Base-by-base conservation (phyloP, 106 monocot species). In the Dendrobium officinale region DNA sequence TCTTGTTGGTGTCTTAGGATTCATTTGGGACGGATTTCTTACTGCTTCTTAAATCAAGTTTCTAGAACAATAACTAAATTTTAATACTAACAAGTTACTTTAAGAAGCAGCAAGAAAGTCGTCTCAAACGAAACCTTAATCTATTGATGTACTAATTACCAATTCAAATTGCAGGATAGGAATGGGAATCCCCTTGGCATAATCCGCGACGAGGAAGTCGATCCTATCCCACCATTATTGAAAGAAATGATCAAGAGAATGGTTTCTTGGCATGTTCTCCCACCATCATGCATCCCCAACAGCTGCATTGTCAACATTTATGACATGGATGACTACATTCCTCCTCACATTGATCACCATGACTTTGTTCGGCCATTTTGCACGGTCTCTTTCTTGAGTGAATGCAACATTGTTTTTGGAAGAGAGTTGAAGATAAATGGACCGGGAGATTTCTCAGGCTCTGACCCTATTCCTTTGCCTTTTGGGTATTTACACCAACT, bases 301-400 rank as follows among this genome's bases (percentile, higher is more conserved):
- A 91, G 91, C 33, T 91, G 91, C 80, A 91, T 91, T 43, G 77
- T 91, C 42, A 91, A 91, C 42, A 82, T 91, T 3, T 91, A 91
- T 55, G 91, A 91, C 6, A 80, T 80, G 66, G 88, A 83, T 47
- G 91, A 91, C 55, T 91, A 88, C 78, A 91, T 91, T 33, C 91
- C 91, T 17, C 91, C 91, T 10, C 91, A 91, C 31, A 91, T 91
- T 13, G 88, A 88, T 19, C 88, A 88, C 29, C 85, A 91, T 31
- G 86, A 91, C 56, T 91, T 91, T 40, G 47, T 91, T 4, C 84
- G 88, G 4, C 91, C 91, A 1, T 91, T 91, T 29, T 88, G 86
- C 83, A 88, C 86, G 0, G 88, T 91, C 7, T 91, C 88, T 9
- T 86, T 91, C 41, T 40, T 88, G 8, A 74, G 88, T 0, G 84